Evolutionary conservation across 371 early-diverging fungal genomes (phyloP).

Genomic region (Fennellomyces sp.): DNA sequence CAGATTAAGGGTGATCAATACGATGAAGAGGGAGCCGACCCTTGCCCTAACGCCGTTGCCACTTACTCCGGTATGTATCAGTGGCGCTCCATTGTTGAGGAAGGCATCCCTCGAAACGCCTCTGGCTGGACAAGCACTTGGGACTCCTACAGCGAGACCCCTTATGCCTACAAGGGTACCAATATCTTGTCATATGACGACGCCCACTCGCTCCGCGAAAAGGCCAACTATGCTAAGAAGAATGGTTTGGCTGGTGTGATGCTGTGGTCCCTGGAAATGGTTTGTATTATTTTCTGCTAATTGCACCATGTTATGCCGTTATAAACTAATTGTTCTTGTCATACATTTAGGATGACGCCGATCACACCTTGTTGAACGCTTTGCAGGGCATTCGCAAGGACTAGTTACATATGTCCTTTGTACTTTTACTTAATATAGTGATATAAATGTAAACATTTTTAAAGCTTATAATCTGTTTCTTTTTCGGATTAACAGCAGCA

Average conservation of each 20-base stretch:
- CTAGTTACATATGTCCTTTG: neutral
- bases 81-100: conserved; percentile 23
- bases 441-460: neutral
- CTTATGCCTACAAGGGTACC: conserved; percentile 61
- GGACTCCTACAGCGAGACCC: conserved; percentile 53
- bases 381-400: conserved; percentile 35
- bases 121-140: conserved; percentile 30
- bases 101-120: conserved; percentile 19
- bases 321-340: neutral
- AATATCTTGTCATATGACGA: conserved; percentile 65
- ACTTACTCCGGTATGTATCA: conserved; percentile 29
- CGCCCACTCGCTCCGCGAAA: conserved; percentile 44
- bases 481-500: neutral
- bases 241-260: conserved; percentile 58
- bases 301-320: neutral
- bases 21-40: conserved; percentile 16
- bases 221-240: conserved; percentile 51
- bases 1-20: conserved; percentile 27
- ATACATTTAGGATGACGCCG: conserved; percentile 30
- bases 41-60: conserved; percentile 10
- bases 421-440: neutral
- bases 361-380: conserved; percentile 29
- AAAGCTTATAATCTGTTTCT: neutral
- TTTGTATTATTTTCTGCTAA: conserved; percentile 7
- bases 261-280: conserved; percentile 63